Conservation (phyloP, 2,329 filamentous ascomycete species). For the Colletotrichum chrysophilum region DNA sequence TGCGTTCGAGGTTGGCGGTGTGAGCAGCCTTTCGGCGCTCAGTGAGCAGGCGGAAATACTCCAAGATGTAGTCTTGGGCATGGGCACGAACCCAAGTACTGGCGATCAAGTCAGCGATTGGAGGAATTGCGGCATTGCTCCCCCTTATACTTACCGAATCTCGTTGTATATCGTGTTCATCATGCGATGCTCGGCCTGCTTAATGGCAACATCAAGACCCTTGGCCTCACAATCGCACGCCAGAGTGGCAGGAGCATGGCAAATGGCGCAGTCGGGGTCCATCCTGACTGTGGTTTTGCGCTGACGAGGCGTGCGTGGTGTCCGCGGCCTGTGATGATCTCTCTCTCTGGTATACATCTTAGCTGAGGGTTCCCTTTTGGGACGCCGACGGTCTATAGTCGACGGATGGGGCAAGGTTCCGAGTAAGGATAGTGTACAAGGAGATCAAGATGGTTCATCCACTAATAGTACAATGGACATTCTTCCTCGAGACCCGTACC, state of each 20-base stretch:
- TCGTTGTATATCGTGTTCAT: constrained; percentile 68
- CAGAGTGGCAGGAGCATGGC: constrained; percentile 61
- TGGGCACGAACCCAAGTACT: constrained; percentile 70
- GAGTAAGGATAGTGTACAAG: constrained; percentile 34
- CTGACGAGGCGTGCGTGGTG: constrained; percentile 16
- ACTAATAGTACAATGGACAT: constrained; percentile 22
- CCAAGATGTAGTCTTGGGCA: constrained; percentile 71
- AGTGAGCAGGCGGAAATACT: constrained; percentile 67
- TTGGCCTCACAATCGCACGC: constrained; percentile 71
- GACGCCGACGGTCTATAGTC: constrained; percentile 20
- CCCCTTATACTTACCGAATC: constrained; percentile 57
- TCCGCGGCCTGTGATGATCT: constrained; percentile 24
- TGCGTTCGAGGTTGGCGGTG: constrained; percentile 58
- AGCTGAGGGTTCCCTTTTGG: constrained; percentile 35
- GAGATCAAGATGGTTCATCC: constrained; percentile 24
- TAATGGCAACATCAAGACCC: constrained; percentile 65
- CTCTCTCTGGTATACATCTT: constrained; percentile 57
- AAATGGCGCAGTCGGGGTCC: constrained; percentile 75
- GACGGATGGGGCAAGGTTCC: not conserved
- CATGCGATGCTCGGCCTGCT: constrained; percentile 67
- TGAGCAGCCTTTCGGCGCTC: constrained; percentile 66
- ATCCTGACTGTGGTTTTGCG: constrained; percentile 63
- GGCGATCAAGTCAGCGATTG: constrained; percentile 21
- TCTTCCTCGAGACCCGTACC: constrained; percentile 35
- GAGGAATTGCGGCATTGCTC: constrained; percentile 1